A percentile compares a stretch with the other conserved stretches of the same genome.
Conservation (phyloP, 2,329 filamentous ascomycete genomes). For the Penicillium corylophilum region DNA sequence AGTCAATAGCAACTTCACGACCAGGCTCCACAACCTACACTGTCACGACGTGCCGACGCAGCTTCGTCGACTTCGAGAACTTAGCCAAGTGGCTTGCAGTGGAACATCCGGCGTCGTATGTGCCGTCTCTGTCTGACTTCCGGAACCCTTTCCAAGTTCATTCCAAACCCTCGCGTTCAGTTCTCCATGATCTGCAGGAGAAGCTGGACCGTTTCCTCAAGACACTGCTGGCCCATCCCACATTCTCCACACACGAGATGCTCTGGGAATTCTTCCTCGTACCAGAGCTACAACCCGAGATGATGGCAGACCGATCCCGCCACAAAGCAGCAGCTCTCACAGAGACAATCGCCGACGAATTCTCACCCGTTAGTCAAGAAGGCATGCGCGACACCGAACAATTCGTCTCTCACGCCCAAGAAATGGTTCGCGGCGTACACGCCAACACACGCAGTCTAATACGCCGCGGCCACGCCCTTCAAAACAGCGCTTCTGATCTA, state of each 20-base stretch:
- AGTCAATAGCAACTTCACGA: conserved; percentile 37
- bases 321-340: conserved; percentile 79
- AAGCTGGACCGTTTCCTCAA: conserved; percentile 85
- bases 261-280: conserved; percentile 99
- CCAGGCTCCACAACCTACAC: conserved; percentile 69
- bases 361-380: conserved; percentile 67
- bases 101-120: conserved; percentile 94
- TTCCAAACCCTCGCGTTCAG: conserved; percentile 81
- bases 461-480: conserved; percentile 72
- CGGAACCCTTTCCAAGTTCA: conserved; percentile 91
- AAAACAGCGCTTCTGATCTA: conserved; percentile 58
- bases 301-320: conserved; percentile 84
- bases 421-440: conserved; percentile 83
- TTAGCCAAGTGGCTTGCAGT: conserved; percentile 77
- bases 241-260: conserved; percentile 94
- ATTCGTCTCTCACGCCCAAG: conserved; percentile 85
- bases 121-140: conserved; percentile 74
- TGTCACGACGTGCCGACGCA: conserved; percentile 89
- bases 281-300: conserved; percentile 83
- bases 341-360: conserved; percentile 87
- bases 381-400: conserved; percentile 87
- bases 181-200: conserved; percentile 83
- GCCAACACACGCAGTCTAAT: conserved; percentile 79
- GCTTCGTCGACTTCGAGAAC: conserved; percentile 86
- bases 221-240: conserved; percentile 81